Conservation (phyloP, 345 rosid species). For the Geranium rotundifolium region DNA sequence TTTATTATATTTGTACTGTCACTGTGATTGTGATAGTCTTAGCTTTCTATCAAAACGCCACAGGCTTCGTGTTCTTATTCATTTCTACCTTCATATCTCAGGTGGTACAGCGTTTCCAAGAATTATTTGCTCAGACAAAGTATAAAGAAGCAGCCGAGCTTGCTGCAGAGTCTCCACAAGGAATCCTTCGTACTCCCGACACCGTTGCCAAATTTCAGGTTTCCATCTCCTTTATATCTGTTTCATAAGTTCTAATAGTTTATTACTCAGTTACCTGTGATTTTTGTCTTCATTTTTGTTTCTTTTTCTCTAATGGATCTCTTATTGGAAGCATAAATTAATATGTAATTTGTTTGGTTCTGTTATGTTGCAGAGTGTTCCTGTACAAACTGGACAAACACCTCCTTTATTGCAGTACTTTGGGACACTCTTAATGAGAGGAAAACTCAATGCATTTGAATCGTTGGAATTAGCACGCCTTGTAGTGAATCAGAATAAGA, state of each 20-base stretch:
- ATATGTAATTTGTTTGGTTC: not conserved
- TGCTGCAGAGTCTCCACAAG: constrained; percentile 99
- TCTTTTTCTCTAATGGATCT: not conserved
- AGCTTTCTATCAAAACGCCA: no score
- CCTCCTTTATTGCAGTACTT: constrained; percentile 96
- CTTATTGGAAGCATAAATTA: not conserved
- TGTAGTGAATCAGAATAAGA: constrained; percentile 96
- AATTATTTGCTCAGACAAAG: constrained; percentile 89
- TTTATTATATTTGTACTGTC: no score
- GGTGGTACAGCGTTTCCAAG: constrained; percentile 99
- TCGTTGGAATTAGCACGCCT: constrained; percentile 96
- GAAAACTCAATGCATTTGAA: constrained; percentile 96
- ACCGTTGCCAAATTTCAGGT: constrained; percentile 99
- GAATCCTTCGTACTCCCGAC: constrained; percentile 91
- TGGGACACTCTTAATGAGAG: constrained; percentile 86
- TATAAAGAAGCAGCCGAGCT: constrained; percentile 99
- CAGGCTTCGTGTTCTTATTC: not conserved
- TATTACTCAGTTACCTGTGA: not conserved
- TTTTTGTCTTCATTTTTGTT: not conserved
- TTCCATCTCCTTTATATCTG: constrained; percentile 2
- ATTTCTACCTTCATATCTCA: constrained; percentile 12
- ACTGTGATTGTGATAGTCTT: no score
- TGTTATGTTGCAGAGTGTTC: constrained; percentile 66
- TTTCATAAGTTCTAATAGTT: not conserved
- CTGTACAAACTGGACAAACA: constrained; percentile 97